Evolutionary conservation across 2,329 filamentous ascomycete species (phyloP).

Genomic region (Pseudopithomyces maydicus): DNA sequence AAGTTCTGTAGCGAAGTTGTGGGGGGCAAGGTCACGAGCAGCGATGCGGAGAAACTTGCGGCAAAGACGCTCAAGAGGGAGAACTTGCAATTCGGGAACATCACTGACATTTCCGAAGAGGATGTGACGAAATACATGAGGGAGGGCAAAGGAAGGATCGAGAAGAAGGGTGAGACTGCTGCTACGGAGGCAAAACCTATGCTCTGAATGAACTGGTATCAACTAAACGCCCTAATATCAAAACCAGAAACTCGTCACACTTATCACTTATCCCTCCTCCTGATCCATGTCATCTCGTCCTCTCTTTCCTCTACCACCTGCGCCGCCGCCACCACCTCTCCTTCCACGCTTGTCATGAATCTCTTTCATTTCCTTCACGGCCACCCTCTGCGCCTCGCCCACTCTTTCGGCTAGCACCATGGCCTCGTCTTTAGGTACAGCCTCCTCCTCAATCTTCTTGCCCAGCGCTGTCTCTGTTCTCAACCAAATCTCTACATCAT

Average conservation of each 20-base stretch:
- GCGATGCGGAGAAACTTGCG: slow-evolving; percentile 29
- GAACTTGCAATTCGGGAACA: slow-evolving; percentile 29
- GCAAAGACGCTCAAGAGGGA: slow-evolving; percentile 38
- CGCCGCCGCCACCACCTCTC: slow-evolving; percentile 57
- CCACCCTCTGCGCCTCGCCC: slow-evolving; percentile 80
- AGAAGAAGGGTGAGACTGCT: slow-evolving; percentile 21
- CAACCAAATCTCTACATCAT: slow-evolving; percentile 80
- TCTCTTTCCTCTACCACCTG: slow-evolving; percentile 53
- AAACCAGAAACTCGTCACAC: background rate
- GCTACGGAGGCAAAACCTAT: slow-evolving; percentile 27
- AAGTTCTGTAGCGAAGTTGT: slow-evolving; percentile 39
- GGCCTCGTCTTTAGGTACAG: slow-evolving; percentile 78
- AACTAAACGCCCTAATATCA: no score
- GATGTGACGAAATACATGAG: slow-evolving; percentile 37
- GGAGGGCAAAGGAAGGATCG: slow-evolving; percentile 28
- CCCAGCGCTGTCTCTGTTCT: slow-evolving; percentile 83
- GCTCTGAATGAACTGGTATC: slow-evolving; percentile 12
- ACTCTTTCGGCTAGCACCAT: slow-evolving; percentile 80
- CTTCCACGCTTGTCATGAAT: slow-evolving; percentile 69
- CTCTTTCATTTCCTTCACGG: slow-evolving; percentile 80
- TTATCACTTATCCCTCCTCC: slow-evolving; percentile 65
- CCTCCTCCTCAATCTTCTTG: slow-evolving; percentile 73
- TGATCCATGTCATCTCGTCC: slow-evolving; percentile 72
- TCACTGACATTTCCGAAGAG: slow-evolving; percentile 39
- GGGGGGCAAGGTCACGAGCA: slow-evolving; percentile 22